These are phyloP conservation scores for Colletotrichum navitas DNA, from an alignment of 2,329 filamentous ascomycete species.

Conservation along the genomic window DNA sequence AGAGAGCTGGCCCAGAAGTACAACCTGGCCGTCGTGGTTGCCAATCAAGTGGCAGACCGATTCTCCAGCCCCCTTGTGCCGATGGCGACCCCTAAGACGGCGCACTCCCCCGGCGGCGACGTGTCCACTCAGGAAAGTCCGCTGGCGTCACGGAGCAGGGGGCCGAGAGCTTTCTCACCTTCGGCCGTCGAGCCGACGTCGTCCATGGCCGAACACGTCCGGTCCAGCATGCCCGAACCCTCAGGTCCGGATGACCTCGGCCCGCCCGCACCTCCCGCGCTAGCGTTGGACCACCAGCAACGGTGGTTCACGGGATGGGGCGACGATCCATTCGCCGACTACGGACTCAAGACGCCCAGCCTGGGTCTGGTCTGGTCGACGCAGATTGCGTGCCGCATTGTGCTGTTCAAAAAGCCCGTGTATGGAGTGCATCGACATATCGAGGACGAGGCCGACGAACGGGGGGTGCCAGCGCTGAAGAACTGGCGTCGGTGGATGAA, in stretches of 20 bases:
- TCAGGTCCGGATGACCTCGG: constrained; percentile 57
- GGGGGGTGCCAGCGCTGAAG: constrained; percentile 60
- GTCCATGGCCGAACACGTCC: constrained; percentile 53
- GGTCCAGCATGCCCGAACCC: constrained; percentile 52
- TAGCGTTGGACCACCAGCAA: constrained; percentile 89
- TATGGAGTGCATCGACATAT: constrained; percentile 52
- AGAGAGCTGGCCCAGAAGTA: constrained; percentile 80
- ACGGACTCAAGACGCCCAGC: constrained; percentile 82
- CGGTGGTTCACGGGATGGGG: constrained; percentile 97
- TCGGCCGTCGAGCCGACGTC: constrained; percentile 53
- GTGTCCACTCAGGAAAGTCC: constrained; percentile 60
- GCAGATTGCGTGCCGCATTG: constrained; percentile 86
- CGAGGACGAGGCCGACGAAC: constrained; percentile 58
- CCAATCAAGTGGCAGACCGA: constrained; percentile 95
- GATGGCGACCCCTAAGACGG: constrained; percentile 43
- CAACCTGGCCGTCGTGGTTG: constrained; percentile 86
- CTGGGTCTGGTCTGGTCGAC: constrained; percentile 92
- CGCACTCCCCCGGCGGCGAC: constrained; percentile 39
- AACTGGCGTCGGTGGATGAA: constrained; percentile 84
- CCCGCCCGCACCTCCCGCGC: constrained; percentile 60
- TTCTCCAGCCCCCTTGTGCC: constrained; percentile 62
- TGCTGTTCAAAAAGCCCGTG: constrained; percentile 79
- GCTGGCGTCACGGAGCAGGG: constrained; percentile 59
- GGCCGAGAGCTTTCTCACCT: constrained; percentile 46
- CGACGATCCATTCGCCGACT: constrained; percentile 67